These are phyloP conservation scores for Penicillium sp. DNA, from an alignment of 2,329 filamentous ascomycete species.

Conservation along the genomic window DNA sequence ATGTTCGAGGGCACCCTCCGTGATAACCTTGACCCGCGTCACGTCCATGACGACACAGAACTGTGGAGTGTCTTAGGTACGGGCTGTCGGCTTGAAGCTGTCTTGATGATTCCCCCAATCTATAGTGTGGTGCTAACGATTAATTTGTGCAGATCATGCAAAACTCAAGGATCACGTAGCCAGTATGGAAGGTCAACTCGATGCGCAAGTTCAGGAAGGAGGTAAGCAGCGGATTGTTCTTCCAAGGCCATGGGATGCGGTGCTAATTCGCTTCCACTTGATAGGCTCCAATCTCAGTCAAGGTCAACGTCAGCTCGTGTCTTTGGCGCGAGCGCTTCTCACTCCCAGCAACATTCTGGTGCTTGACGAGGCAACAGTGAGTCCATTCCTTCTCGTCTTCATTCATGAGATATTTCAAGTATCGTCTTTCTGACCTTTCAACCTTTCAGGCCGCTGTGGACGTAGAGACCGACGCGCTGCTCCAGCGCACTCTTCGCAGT, in stretches of 20 bases:
- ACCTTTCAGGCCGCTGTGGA: slow-evolving; percentile 56
- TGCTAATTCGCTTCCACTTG: slow-evolving; percentile 11
- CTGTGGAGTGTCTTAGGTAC: slow-evolving; percentile 89
- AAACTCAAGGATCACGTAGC: slow-evolving; percentile 85
- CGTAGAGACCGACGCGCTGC: slow-evolving; percentile 60
- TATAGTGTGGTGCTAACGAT: slow-evolving; percentile 34
- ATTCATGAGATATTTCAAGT: background rate
- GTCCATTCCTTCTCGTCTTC: slow-evolving; percentile 6
- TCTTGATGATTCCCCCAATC: slow-evolving; percentile 18
- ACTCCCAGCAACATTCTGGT: slow-evolving; percentile 96
- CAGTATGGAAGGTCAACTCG: slow-evolving; percentile 80
- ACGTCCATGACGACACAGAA: slow-evolving; percentile 94
- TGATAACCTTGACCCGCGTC: slow-evolving; percentile 91
- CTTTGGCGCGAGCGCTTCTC: slow-evolving; percentile 84
- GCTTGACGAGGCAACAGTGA: slow-evolving; percentile 88
- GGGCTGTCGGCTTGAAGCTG: slow-evolving; percentile 25
- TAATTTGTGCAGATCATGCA: slow-evolving; percentile 65
- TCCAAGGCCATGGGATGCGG: background rate
- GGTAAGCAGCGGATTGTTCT: slow-evolving; percentile 52
- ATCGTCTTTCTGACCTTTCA: slow-evolving; percentile 14
- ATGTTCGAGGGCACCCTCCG: slow-evolving; percentile 89
- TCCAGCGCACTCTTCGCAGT: slow-evolving; percentile 58
- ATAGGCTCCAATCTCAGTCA: slow-evolving; percentile 89
- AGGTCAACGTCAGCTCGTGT: slow-evolving; percentile 90
- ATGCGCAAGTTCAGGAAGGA: slow-evolving; percentile 88